phyloP scores from a whole-genome alignment of 2,329 filamentous ascomycete genomes.

The Penicillium sp. region DNA sequence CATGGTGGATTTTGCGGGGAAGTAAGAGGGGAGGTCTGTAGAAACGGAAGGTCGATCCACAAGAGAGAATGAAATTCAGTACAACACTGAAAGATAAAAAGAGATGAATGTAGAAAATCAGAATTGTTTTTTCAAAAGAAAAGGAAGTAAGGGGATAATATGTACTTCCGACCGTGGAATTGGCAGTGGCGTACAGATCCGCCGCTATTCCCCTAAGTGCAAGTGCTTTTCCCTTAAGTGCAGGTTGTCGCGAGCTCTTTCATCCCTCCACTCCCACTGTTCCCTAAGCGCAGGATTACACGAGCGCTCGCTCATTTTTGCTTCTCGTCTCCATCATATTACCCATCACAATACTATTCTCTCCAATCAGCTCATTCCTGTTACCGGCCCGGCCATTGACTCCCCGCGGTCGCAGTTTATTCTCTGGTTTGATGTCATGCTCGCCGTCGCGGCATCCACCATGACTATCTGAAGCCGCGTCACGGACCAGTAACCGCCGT shows the following conservation, averaged over 20 bases:
- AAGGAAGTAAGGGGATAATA: conserved; percentile 4
- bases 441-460: background rate
- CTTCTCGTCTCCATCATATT: background rate
- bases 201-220: conserved; percentile 38
- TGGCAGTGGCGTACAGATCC: conserved; percentile 14
- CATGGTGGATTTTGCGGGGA: conserved; percentile 21
- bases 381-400: conserved; percentile 3
- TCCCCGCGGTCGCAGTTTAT: background rate
- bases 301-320: conserved; percentile 9
- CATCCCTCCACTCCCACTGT: conserved; percentile 15
- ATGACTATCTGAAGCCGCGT: background rate
- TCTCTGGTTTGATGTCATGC: conserved; percentile 4
- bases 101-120: background rate
- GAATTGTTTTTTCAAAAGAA: background rate
- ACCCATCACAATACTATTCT: background rate
- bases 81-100: background rate
- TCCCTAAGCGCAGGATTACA: conserved; percentile 31
- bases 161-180: conserved; percentile 11
- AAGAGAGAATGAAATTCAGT: background rate
- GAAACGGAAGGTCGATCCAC: background rate
- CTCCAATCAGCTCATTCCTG: background rate
- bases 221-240: conserved; percentile 30
- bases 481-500: background rate
- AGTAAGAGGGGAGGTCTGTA: background rate
- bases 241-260: conserved; percentile 25